Evolutionary conservation across 163 green algal species (phyloP).

Genomic region (Chloromonas sp.): DNA sequence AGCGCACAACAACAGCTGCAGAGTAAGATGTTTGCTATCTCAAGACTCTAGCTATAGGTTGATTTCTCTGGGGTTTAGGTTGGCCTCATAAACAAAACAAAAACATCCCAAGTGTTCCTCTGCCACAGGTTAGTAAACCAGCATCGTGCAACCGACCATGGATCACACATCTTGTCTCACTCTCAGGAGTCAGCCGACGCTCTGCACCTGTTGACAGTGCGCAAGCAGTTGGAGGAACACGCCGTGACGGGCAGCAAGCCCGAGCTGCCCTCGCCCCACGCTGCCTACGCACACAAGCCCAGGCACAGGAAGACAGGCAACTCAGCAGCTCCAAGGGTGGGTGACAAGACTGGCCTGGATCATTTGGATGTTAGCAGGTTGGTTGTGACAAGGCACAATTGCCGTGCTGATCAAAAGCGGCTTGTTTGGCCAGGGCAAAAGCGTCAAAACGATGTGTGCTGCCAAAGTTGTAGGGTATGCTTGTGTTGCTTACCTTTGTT

Average conservation of each 20-base stretch:
- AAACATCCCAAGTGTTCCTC: neutral
- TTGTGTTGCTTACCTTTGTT: too few species aligned
- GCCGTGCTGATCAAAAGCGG: too few species aligned
- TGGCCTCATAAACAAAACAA: neutral
- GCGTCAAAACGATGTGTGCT: too few species aligned
- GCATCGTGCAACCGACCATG: neutral
- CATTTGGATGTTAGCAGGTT: neutral
- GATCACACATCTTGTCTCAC: neutral
- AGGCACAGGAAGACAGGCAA: neutral
- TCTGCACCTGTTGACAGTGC: conserved; percentile 32
- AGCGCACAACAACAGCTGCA: neutral
- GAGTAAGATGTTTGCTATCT: neutral
- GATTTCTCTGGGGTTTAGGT: neutral
- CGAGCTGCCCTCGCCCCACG: neutral
- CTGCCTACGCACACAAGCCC: conserved; percentile 5
- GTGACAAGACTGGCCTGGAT: too few species aligned
- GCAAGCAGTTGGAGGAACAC: conserved; percentile 29
- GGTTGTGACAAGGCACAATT: neutral
- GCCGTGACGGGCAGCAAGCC: neutral
- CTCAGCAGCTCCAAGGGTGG: too few species aligned
- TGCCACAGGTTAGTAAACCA: neutral
- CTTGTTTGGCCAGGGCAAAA: too few species aligned
- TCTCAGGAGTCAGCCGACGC: conserved; percentile 26
- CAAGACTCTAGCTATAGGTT: neutral
- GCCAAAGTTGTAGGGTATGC: too few species aligned